A percentile compares a stretch with the other conserved stretches of the same genome.
phyloP scores from a whole-genome alignment of 768 basidiomycete species.

The Erythrobasidium yunnanense region DNA sequence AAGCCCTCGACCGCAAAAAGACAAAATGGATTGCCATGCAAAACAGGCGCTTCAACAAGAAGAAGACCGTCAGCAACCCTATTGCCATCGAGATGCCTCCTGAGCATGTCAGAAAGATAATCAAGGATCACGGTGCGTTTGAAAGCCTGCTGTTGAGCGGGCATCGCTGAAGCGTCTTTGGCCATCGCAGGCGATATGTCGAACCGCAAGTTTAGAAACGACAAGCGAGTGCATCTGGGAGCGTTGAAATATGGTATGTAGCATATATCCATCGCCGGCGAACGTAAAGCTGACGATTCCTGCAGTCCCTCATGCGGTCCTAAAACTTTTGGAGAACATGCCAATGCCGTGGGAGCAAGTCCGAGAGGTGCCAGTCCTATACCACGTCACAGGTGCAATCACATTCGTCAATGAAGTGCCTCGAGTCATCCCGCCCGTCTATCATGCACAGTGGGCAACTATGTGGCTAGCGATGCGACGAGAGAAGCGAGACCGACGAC shows the following conservation, averaged over 20 bases:
- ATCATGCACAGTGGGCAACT: conserved; percentile 97
- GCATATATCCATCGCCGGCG: not conserved
- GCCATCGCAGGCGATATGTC: conserved; percentile 72
- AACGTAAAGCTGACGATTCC: not conserved
- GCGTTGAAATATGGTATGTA: conserved; percentile 51
- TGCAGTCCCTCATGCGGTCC: conserved; percentile 85
- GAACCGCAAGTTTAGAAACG: conserved; percentile 95
- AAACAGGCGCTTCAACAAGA: conserved; percentile 78
- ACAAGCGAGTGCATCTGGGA: conserved; percentile 97
- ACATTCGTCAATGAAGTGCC: conserved; percentile 99
- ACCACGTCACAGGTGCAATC: conserved; percentile 98
- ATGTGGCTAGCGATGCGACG: conserved; percentile 99
- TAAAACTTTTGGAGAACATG: conserved; percentile 98
- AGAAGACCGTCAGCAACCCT: conserved; percentile 65
- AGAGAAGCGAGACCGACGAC: conserved; percentile 93
- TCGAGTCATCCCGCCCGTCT: conserved; percentile 89
- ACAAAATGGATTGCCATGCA: conserved; percentile 96
- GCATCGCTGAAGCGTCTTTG: not conserved
- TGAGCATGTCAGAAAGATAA: conserved; percentile 97
- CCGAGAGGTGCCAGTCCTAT: conserved; percentile 92
- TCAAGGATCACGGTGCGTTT: conserved; percentile 66
- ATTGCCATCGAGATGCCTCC: conserved; percentile 52
- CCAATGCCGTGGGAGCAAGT: conserved; percentile 56
- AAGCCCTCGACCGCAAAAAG: conserved; percentile 77
- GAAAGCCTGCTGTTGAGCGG: not conserved